phyloP scores from a whole-genome alignment of 2,329 filamentous ascomycete genomes.

The Penicillium digitatum region DNA sequence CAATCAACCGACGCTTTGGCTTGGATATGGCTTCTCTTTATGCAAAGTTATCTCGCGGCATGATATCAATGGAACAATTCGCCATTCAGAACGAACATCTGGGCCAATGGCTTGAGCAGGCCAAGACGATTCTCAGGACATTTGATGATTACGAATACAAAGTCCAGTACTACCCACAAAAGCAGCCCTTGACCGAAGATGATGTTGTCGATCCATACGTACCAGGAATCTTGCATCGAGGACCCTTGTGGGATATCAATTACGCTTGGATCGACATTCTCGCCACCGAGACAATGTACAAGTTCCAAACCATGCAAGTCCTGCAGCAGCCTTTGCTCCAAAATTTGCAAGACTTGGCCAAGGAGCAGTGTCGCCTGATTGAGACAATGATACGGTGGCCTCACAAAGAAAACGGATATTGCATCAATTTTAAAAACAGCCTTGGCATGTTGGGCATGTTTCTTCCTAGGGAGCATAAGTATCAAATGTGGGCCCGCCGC shows the following conservation, averaged over 20 bases:
- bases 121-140: constrained; percentile 55
- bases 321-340: constrained; percentile 49
- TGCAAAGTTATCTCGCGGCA: constrained; percentile 61
- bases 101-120: constrained; percentile 40
- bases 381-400: constrained; percentile 73
- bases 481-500: constrained; percentile 73
- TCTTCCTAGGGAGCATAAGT: constrained; percentile 67
- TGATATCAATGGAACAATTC: constrained; percentile 64
- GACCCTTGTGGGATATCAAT: constrained; percentile 69
- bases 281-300: constrained; percentile 74
- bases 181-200: constrained; percentile 51
- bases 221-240: constrained; percentile 65
- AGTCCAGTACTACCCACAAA: constrained; percentile 60
- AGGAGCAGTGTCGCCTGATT: constrained; percentile 71
- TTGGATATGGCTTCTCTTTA: constrained; percentile 78
- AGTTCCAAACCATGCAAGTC: constrained; percentile 63
- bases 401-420: constrained; percentile 62
- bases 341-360: constrained; percentile 60
- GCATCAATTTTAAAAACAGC: constrained; percentile 70
- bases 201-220: constrained; percentile 72
- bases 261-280: constrained; percentile 72
- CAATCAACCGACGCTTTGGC: constrained; percentile 66
- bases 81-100: constrained; percentile 56
- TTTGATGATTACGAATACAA: constrained; percentile 60
- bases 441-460: constrained; percentile 74